Evolutionary conservation across 805 yeast genomes (phyloP).

Genomic region (Saccharomycopsis guyanensis): DNA sequence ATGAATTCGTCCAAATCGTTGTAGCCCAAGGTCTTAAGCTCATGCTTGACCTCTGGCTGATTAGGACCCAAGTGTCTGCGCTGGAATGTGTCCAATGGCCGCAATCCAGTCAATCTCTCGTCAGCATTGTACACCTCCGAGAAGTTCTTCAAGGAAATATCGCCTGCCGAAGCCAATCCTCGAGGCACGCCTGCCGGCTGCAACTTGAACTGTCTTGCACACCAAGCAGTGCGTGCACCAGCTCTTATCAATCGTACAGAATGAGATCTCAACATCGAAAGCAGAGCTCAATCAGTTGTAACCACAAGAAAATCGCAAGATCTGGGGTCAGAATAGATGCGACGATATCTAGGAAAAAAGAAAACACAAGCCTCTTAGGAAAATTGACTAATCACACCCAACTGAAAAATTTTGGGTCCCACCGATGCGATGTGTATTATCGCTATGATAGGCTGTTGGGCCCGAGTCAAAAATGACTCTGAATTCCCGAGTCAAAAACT

Average conservation of each 20-base stretch:
- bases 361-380: not conserved
- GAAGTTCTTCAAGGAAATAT: not conserved
- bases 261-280: not conserved
- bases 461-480: not conserved
- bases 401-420: not conserved
- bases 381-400: not conserved
- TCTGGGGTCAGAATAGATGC: too few relatives aligned
- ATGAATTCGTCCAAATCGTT: conserved; percentile 65
- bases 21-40: conserved; percentile 64
- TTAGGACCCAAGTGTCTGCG: conserved; percentile 88
- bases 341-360: too few relatives aligned
- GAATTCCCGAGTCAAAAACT: not conserved
- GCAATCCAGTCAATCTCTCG: not conserved
- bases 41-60: conserved; percentile 49
- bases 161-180: not conserved
- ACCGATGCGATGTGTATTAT: not conserved
- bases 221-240: not conserved
- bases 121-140: not conserved
- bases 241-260: not conserved
- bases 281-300: not conserved
- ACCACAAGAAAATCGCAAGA: not conserved
- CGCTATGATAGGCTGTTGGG: not conserved
- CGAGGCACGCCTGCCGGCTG: not conserved
- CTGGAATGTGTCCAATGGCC: conserved; percentile 59
- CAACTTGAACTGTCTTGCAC: not conserved